These are phyloP conservation scores for Diaporthe australafricana DNA, from an alignment of 2,329 filamentous ascomycete species.

Conservation along the genomic window DNA sequence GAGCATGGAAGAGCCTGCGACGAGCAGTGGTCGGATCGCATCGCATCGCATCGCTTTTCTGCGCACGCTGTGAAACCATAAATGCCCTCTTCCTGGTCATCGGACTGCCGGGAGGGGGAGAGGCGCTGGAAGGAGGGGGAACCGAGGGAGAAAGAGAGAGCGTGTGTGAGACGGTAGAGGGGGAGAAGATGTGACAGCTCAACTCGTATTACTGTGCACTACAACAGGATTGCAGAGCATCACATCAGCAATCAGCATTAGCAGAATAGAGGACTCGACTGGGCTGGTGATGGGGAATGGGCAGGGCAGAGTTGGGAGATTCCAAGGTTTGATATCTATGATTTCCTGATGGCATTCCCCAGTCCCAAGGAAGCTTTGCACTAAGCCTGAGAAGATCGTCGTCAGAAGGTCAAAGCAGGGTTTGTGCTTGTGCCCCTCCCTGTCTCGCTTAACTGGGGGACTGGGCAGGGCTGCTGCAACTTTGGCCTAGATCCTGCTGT, in stretches of 20 bases:
- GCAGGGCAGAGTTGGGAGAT: background rate
- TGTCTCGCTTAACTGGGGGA: background rate
- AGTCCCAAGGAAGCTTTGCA: background rate
- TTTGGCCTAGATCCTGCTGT: background rate
- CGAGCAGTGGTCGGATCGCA: constrained; percentile 4
- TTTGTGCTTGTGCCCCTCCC: background rate
- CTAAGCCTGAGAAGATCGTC: background rate
- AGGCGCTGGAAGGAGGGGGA: no score
- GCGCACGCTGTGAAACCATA: constrained; percentile 20
- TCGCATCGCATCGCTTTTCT: background rate
- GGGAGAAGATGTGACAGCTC: constrained; percentile 1
- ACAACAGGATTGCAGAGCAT: background rate
- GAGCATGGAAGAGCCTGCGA: constrained; percentile 3
- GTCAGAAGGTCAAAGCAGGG: background rate
- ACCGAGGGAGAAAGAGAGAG: background rate
- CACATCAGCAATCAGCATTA: background rate
- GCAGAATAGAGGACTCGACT: background rate
- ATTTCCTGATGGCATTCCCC: background rate
- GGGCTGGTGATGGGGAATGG: no score
- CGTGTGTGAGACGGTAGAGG: background rate
- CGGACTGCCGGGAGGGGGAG: constrained; percentile 12
- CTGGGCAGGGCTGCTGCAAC: constrained; percentile 14
- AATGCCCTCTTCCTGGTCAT: background rate
- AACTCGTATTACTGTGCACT: constrained; percentile 4
- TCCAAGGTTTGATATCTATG: background rate